phyloP scores from a whole-genome alignment of 768 basidiomycete genomes.

The Hirschioporus abietinus region DNA sequence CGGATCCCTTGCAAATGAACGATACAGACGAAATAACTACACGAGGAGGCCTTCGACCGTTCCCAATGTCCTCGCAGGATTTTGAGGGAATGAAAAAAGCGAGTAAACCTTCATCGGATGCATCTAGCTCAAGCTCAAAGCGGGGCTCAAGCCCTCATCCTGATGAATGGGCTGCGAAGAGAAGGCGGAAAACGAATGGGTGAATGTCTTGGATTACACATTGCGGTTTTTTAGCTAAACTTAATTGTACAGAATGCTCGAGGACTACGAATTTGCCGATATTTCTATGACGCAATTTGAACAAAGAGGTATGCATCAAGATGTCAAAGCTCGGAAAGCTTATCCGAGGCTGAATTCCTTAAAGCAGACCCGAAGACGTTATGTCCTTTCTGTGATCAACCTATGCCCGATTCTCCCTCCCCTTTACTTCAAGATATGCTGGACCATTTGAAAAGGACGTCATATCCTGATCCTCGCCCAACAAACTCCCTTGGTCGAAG shows the following conservation, averaged over 20 bases:
- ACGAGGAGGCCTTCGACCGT: background rate
- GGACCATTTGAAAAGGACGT: constrained; percentile 43
- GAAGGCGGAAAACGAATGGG: background rate
- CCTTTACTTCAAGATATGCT: constrained; percentile 53
- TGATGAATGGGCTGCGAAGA: background rate
- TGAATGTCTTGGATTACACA: background rate
- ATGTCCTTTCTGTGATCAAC: constrained; percentile 79
- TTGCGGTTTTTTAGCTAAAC: background rate
- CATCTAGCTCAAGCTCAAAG: background rate
- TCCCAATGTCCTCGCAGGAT: background rate
- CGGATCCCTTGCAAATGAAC: background rate
- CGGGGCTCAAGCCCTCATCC: background rate
- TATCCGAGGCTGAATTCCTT: background rate
- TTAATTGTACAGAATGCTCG: background rate
- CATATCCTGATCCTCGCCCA: constrained; percentile 56
- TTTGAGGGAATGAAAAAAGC: background rate
- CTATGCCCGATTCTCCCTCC: constrained; percentile 58
- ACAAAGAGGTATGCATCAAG: background rate
- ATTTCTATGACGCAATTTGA: background rate
- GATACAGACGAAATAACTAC: background rate
- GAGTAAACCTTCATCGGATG: background rate
- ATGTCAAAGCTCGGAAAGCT: background rate
- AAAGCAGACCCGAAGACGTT: constrained; percentile 56
- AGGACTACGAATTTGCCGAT: background rate
- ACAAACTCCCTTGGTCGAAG: constrained; percentile 59